These are phyloP conservation scores for Erodium chrysanthum DNA, from an alignment of 441 rosid genomes.

Conservation along the genomic window DNA sequence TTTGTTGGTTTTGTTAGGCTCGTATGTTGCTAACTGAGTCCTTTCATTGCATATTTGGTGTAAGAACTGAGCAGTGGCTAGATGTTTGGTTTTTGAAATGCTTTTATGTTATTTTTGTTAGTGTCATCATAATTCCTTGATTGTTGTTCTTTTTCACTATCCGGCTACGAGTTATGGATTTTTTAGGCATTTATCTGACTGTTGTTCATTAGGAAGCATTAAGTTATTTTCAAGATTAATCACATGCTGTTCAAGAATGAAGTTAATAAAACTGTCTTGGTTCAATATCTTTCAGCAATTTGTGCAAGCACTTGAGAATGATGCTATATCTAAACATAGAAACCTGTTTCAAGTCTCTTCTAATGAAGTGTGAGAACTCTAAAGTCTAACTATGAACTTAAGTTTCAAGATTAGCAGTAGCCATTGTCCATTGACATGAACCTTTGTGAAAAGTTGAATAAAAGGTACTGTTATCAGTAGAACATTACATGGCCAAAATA, in stretches of 20 bases:
- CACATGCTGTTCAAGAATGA: neutral
- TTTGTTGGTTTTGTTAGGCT: neutral
- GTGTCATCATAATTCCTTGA: neutral
- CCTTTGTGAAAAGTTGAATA: too few species aligned
- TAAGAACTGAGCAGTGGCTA: neutral
- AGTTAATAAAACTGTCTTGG: neutral
- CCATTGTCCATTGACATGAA: neutral
- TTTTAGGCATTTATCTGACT: neutral
- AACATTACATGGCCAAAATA: too few species aligned
- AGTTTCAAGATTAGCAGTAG: neutral
- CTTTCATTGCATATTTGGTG: neutral
- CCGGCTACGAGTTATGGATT: neutral
- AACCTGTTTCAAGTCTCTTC: neutral
- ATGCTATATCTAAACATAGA: neutral
- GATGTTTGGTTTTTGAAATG: conserved; percentile 1
- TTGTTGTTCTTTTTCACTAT: neutral
- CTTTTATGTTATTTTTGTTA: neutral
- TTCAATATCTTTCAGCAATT: neutral
- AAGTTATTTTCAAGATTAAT: neutral
- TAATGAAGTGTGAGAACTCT: neutral
- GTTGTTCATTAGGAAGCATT: neutral
- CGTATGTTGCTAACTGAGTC: neutral
- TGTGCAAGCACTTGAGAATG: neutral
- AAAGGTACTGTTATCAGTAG: too few species aligned
- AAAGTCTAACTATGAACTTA: neutral